These are phyloP conservation scores for Asterophora parasitica DNA, from an alignment of 768 basidiomycete species.

Conservation along the genomic window DNA sequence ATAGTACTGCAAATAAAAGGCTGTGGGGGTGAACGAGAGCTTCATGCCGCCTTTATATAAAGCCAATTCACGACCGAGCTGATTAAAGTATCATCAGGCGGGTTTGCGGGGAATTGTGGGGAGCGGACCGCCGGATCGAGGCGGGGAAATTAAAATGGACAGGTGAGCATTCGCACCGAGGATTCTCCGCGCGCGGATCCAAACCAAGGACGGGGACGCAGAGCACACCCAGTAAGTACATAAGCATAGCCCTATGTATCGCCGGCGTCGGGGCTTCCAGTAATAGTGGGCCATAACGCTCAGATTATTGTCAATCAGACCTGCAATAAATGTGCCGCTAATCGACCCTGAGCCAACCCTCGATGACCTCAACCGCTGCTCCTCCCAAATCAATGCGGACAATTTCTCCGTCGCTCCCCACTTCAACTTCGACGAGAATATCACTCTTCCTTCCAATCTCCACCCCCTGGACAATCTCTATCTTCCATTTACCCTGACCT, in stretches of 20 bases:
- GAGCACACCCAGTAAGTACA: too few relatives aligned
- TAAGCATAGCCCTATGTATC: too few relatives aligned
- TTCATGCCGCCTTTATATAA: too few relatives aligned
- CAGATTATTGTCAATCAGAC: too few relatives aligned
- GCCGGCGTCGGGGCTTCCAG: too few relatives aligned
- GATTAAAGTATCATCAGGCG: too few relatives aligned
- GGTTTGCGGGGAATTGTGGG: too few relatives aligned
- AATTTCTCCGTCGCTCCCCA: slow-evolving; percentile 26
- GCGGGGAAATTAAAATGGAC: slow-evolving; percentile 2
- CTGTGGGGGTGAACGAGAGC: neutral
- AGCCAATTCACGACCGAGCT: too few relatives aligned
- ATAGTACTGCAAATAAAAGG: slow-evolving; percentile 29
- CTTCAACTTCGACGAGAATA: slow-evolving; percentile 33
- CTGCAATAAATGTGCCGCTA: too few relatives aligned
- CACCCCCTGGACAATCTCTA: slow-evolving; percentile 38
- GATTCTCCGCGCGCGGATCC: too few relatives aligned
- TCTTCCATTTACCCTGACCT: slow-evolving; percentile 30
- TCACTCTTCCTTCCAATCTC: slow-evolving; percentile 43
- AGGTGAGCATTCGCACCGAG: slow-evolving; percentile 16
- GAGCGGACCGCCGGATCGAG: neutral
- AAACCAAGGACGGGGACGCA: too few relatives aligned
- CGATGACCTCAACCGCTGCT: slow-evolving; percentile 35
- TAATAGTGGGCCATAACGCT: too few relatives aligned
- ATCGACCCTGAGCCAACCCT: slow-evolving; percentile 23
- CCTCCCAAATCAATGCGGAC: slow-evolving; percentile 33